Evolutionary conservation across 192 early-diverging fungal genomes (phyloP).

Genomic region (Diversispora epigaea): DNA sequence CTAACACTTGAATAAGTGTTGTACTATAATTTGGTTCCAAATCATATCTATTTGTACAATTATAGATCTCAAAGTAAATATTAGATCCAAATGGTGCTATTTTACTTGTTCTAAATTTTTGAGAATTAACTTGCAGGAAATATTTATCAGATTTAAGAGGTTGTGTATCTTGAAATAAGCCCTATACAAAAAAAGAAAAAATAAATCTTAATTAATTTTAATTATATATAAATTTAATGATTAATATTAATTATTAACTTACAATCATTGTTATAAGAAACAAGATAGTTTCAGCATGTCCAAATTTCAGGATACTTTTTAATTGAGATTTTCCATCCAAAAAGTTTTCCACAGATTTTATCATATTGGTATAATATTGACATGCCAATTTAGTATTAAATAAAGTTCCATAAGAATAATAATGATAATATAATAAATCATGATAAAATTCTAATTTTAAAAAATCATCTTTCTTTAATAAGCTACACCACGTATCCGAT

Average conservation of each 20-base stretch:
- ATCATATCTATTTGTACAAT: background rate
- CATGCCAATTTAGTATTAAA: slow-evolving; percentile 21
- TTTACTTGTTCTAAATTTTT: slow-evolving; percentile 6
- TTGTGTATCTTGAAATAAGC: slow-evolving; percentile 3
- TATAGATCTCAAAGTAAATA: slow-evolving; percentile 25
- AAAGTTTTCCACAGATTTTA: background rate
- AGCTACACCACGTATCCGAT: slow-evolving; percentile 18
- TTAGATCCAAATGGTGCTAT: slow-evolving; percentile 6
- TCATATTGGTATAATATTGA: background rate
- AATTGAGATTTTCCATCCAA: background rate
- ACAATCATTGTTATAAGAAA: slow-evolving; percentile 18
- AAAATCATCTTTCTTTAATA: slow-evolving; percentile 21
- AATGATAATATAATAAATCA: slow-evolving; percentile 29
- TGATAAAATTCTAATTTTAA: slow-evolving; percentile 17
- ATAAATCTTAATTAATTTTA: too few species aligned
- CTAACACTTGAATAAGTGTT: slow-evolving; percentile 3
- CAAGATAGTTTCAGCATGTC: slow-evolving; percentile 19
- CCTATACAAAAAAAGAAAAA: slow-evolving; percentile 4
- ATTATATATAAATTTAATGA: background rate
- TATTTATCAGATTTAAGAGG: background rate
- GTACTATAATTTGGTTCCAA: background rate
- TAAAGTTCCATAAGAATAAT: slow-evolving; percentile 16
- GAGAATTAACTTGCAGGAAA: background rate
- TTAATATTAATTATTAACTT: background rate
- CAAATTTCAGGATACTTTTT: slow-evolving; percentile 19